Base-by-base conservation (phyloP, 1,284 basidiomycete species). In the Vanrija sp. region DNA sequence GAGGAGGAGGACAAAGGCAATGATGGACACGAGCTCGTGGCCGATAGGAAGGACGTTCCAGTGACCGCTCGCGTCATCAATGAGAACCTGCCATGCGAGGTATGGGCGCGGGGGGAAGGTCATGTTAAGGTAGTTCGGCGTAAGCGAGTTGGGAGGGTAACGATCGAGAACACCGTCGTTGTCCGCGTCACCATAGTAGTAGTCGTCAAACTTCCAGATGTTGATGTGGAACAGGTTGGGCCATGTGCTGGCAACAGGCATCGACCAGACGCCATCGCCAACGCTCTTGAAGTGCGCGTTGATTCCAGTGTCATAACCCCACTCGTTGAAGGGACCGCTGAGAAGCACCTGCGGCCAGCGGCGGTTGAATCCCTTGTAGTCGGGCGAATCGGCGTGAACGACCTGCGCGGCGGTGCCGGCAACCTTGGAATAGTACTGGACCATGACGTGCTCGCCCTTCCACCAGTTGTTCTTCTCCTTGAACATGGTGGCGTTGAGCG, bases 161-260 rank as follows among this genome's bases (percentile, higher is more conserved):
- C 91, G 88, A 69, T 94, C 91, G 66, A 95, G 80, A 51, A 92
- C 78, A 58, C 89, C 89, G 65, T 95, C 91, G 15, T 81, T 85
- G 66, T 95, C 91, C 19, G 84, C 80, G 66, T 95, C 91, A 54
- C 91, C 91, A 66, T 93, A 94, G 77, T 87, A 94, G 78, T 85
- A 93, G 66, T 92, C 84, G 71, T 93, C 89, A 70, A 84, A 92
- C 49, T 84, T 86, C 80, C 86, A 94, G 48, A 93, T 85, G 75
- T 93, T 93, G 55, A 94, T 79, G 74, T 94, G 89, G 42, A 93
- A 80, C 65, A 84, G 90, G 3, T 88, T 85, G 3, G 91, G 91
- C 91, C 91, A 95, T 14, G 82, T 79, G 29, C 87, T 83, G 85
- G 90, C 91, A 70, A 94, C 85, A 68, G 74, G 73, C 34, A 77